phyloP scores from a whole-genome alignment of 139 green algal genomes.

The Volvox reticuliferus region DNA sequence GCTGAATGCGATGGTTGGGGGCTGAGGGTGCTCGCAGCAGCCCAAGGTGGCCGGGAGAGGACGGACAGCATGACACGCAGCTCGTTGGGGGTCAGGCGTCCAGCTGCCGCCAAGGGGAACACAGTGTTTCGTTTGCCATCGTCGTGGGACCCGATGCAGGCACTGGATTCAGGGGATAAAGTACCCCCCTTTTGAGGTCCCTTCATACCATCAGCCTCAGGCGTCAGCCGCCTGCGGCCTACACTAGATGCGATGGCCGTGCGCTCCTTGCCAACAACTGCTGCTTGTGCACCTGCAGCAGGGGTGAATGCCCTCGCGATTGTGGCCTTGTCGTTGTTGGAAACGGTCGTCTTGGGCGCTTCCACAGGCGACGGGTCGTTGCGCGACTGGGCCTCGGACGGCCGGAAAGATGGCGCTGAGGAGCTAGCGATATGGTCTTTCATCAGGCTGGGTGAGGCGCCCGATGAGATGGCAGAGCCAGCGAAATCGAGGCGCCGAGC shows the following conservation, averaged over 20 bases:
- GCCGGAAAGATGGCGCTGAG: conserved; percentile 5
- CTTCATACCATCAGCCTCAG: background rate
- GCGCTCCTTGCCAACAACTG: background rate
- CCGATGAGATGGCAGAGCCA: background rate
- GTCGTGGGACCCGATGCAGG: background rate
- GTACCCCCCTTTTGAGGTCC: background rate
- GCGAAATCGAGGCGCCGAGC: background rate
- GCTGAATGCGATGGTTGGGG: background rate
- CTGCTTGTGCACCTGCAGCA: background rate
- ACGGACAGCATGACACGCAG: conserved; percentile 33
- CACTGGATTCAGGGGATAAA: background rate
- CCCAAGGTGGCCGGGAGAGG: conserved; percentile 5
- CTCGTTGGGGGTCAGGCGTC: background rate
- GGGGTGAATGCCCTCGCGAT: background rate
- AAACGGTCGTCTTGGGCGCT: background rate
- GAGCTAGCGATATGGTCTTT: background rate
- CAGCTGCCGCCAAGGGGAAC: background rate
- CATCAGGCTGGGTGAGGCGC: background rate
- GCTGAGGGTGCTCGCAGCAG: background rate
- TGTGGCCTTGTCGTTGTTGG: background rate
- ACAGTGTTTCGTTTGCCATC: background rate
- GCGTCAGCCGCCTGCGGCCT: background rate
- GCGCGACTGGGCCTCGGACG: background rate
- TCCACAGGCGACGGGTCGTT: background rate
- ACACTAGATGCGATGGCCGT: background rate